phyloP scores from a whole-genome alignment of 106 monocot species.

The Dendrobium catenatum region DNA sequence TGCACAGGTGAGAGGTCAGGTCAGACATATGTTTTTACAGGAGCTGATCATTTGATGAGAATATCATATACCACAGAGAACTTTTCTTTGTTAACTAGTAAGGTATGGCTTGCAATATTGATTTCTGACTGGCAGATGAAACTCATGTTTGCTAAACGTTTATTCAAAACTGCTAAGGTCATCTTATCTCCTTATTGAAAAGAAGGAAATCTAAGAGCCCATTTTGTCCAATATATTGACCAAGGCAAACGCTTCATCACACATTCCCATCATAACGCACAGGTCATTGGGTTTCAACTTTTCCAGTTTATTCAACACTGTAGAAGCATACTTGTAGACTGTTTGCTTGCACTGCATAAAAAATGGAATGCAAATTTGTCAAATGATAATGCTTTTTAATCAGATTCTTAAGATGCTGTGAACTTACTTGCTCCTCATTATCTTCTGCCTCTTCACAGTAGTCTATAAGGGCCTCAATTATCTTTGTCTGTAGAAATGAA shows the following conservation, averaged over 20 bases:
- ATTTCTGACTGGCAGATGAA: background rate
- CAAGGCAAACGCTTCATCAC: background rate
- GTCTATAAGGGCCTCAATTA: constrained; percentile 20
- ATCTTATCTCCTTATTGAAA: background rate
- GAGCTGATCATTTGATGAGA: background rate
- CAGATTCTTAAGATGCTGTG: background rate
- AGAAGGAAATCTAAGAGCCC: background rate
- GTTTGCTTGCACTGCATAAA: constrained; percentile 24
- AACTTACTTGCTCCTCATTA: constrained; percentile 23
- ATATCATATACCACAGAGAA: background rate
- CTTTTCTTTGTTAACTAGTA: too few relatives aligned
- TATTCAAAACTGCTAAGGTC: background rate
- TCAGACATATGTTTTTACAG: background rate
- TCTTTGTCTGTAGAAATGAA: constrained; percentile 6
- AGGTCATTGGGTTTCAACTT: constrained; percentile 13
- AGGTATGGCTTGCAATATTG: too few relatives aligned
- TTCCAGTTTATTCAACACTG: constrained; percentile 15
- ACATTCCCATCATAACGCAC: constrained; percentile 24
- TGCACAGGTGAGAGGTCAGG: background rate
- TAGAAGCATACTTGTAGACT: constrained; percentile 15
- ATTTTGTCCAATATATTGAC: background rate
- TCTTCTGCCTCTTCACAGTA: constrained; percentile 25
- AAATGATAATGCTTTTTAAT: background rate
- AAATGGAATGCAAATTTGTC: background rate
- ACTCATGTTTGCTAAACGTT: background rate